Evolutionary conservation across 257 asterid genomes (phyloP).

Genomic region (Scutellaria galericulata): DNA sequence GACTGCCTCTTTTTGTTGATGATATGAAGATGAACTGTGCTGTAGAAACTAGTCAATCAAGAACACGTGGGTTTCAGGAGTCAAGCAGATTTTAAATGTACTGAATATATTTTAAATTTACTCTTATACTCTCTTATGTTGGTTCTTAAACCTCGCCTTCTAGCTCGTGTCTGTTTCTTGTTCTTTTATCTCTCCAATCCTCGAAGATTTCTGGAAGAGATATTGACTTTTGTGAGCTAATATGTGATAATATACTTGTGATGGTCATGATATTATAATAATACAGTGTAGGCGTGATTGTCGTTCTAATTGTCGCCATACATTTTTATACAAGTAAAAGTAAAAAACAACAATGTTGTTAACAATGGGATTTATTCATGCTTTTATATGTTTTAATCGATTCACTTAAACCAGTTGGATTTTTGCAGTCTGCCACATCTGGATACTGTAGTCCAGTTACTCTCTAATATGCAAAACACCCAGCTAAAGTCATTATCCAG

Average conservation of each 20-base stretch:
- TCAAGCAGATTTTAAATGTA: neutral
- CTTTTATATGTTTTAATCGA: neutral
- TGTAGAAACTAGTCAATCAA: neutral
- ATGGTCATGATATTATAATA: constrained; percentile 5
- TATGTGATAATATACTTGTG: neutral
- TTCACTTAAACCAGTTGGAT: constrained; percentile 21
- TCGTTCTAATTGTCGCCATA: constrained; percentile 3
- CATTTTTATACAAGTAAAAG: neutral
- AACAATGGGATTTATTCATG: neutral
- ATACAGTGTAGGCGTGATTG: neutral
- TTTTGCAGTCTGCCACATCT: constrained; percentile 80
- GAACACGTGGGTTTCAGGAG: too few species aligned
- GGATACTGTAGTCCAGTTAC: constrained; percentile 75
- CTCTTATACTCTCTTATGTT: neutral
- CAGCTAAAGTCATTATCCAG: constrained; percentile 66
- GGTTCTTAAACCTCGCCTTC: neutral
- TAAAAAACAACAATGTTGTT: neutral
- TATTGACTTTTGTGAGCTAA: neutral
- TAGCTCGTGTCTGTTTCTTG: neutral
- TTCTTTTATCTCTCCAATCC: neutral
- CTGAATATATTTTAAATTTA: neutral
- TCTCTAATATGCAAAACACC: constrained; percentile 71
- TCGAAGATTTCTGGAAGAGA: neutral
- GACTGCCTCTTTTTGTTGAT: neutral
- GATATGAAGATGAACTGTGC: neutral